A percentile compares a stretch with the other conserved stretches of the same genome.
Evolutionary conservation across 2,329 filamentous ascomycete species (phyloP).

Genomic region (Penicillium sclerotiorum): DNA sequence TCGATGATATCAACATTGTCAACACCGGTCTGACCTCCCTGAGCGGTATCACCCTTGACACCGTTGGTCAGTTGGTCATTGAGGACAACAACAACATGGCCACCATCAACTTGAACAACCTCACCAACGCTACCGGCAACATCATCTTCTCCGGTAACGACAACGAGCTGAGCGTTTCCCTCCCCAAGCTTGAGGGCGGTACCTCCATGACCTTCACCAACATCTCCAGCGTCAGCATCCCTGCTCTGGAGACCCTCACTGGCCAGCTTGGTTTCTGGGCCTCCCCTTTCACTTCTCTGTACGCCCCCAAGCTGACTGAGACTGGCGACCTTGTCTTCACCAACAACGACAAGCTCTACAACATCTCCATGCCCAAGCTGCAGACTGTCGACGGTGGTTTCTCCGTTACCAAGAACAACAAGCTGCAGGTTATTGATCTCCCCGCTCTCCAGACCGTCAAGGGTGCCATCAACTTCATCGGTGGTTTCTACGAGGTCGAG

Average conservation of each 20-base stretch:
- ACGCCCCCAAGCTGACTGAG: constrained; percentile 50
- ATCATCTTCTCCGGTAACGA: constrained; percentile 82
- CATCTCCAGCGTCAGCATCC: constrained; percentile 72
- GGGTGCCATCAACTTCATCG: constrained; percentile 82
- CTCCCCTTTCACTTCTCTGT: constrained; percentile 58
- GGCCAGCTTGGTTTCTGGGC: constrained; percentile 82
- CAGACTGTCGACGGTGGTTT: constrained; percentile 74
- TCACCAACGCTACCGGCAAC: constrained; percentile 71
- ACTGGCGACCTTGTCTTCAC: constrained; percentile 59
- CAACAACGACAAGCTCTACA: constrained; percentile 61
- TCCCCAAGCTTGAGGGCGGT: constrained; percentile 78
- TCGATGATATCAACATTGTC: constrained; percentile 70
- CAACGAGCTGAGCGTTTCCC: constrained; percentile 67
- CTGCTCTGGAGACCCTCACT: constrained; percentile 72
- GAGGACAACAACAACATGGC: constrained; percentile 87
- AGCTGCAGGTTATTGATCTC: constrained; percentile 68
- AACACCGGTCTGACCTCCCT: constrained; percentile 84
- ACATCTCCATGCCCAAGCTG: constrained; percentile 75
- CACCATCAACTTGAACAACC: constrained; percentile 70
- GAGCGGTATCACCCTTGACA: constrained; percentile 75
- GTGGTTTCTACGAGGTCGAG: constrained; percentile 73
- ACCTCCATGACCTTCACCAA: constrained; percentile 82
- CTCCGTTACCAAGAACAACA: constrained; percentile 88
- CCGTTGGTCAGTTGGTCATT: constrained; percentile 74
- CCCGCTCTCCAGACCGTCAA: constrained; percentile 67